Base-by-base conservation (phyloP, 345 rosid genomes). In the Boechera divaricarpa region DNA sequence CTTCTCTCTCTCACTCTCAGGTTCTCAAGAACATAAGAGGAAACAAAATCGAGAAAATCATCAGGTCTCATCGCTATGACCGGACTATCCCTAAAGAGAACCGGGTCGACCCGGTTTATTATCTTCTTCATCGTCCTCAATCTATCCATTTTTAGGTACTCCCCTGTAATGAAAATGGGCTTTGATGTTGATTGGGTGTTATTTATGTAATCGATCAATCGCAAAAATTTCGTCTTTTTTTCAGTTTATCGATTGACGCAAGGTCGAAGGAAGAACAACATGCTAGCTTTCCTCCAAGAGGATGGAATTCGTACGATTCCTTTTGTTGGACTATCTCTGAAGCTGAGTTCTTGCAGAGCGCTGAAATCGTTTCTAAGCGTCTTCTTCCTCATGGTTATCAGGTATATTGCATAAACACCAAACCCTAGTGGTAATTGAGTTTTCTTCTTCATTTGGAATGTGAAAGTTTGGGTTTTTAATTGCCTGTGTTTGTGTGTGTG, bases 231-330 rank as follows among this genome's bases (percentile, higher is more conserved):
- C 1, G 3, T 18, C 13, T 55, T 35, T 11, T 0, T 49, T 51
- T 31, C 62, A 78, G 81, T 59, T 1, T 65, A 15, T 42, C 57
- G 71, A 28, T 18, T 10, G 51, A 73, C 9, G 52, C 54, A 66
- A 53, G 54, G 16, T 55, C 79, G 1, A 63, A 16, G 16, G 80
- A 10, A 48, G 79, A 5, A 44, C 26, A 67, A 39, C 91, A 59
- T 60, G 94, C 93, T 66, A 79, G 83, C 81, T 73, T 73, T 41
- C 99, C 99, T 32, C 98, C 98, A 7, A 86, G 98, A 86, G 99
- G 99, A 56, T 95, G 99, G 98, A 95, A 90, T 60, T 87, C 99
- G 0, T 95, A 95, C 28, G 98, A 95, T 79, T 92, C 98, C 62
- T 94, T 89, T 79, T 87, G 89, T 79, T 95, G 99, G 99, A 86